Base-by-base conservation (phyloP, 768 basidiomycete species). In the Amanita muscaria region DNA sequence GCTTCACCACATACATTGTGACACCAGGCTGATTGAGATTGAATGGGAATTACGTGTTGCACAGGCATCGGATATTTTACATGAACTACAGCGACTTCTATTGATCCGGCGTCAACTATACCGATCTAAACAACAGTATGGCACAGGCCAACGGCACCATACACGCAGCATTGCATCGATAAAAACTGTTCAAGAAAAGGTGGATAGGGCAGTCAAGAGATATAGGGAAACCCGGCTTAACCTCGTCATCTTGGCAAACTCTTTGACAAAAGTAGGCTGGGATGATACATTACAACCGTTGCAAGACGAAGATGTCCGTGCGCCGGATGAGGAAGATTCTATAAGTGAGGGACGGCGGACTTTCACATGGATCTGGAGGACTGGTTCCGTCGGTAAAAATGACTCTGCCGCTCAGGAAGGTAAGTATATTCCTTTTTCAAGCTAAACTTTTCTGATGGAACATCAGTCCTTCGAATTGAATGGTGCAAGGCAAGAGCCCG, bases 31-130 rank as follows among this genome's bases (percentile, higher is more conserved):
- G 1, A 24, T 50, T 5, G 33, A 51, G 3, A 51, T 55, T 37
- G 64, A 68, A 49, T 58, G 51, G 46, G 15, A 53, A 0, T 49
- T 64, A 3, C 57, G 63, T 1, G 48, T 46, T 22, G 62, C 57
- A 0, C 62, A 66, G 40, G 64, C 58, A 2, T 41, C 58, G 14
- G 59, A 56, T 7, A 34, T 50, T 0, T 51, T 70, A 1, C 45
- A 61, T 3, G 50, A 58, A 1, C 24, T 70, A 14, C 57, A 61
- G 0, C 48, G 49, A 2, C 44, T 52, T 12, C 58, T 69, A 2
- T 55, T 62, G 1, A 44, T 64, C 7, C 47, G 52, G 1, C 50
- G 60, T 0, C 57, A 60, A 23, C 49, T 67, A 35, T 60, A 47
- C 34, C 55, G 59, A 21, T 59, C 57, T 9, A 66, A 69, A 42